Conservation (phyloP, 345 rosid genomes). For the Geranium brycei region DNA sequence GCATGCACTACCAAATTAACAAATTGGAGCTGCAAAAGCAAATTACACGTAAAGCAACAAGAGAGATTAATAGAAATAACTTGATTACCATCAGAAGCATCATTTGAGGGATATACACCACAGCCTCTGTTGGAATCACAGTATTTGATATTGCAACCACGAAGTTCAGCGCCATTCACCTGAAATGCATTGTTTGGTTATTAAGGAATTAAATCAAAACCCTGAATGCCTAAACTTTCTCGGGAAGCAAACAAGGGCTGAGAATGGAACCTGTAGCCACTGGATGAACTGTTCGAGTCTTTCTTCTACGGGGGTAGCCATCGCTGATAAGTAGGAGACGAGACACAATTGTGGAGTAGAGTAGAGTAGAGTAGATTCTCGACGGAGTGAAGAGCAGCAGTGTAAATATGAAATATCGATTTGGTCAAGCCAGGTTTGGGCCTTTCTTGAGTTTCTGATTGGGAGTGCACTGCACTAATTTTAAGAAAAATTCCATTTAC, state of each 20-base stretch:
- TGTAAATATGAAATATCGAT: too few relatives aligned
- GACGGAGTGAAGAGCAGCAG: too few relatives aligned
- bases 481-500: too few relatives aligned
- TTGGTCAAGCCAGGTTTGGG: too few relatives aligned
- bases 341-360: too few relatives aligned
- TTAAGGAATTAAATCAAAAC: neutral
- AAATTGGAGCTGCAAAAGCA: neutral
- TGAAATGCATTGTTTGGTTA: conserved; percentile 8
- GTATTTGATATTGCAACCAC: conserved; percentile 57
- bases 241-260: too few relatives aligned
- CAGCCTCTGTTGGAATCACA: conserved; percentile 53
- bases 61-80: neutral
- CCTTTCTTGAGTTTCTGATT: too few relatives aligned
- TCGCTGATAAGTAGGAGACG: too few relatives aligned
- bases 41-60: neutral
- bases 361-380: too few relatives aligned
- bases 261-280: conserved; percentile 48
- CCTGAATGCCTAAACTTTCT: too few relatives aligned
- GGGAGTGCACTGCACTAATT: too few relatives aligned
- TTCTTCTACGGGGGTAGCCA: too few relatives aligned
- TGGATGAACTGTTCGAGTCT: conserved; percentile 22
- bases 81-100: conserved; percentile 33
- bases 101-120: conserved; percentile 43
- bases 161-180: conserved; percentile 59
- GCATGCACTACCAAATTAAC: neutral